These are phyloP conservation scores for Mucor plumbeus DNA, from an alignment of 371 early-diverging fungal genomes.

Conservation along the genomic window DNA sequence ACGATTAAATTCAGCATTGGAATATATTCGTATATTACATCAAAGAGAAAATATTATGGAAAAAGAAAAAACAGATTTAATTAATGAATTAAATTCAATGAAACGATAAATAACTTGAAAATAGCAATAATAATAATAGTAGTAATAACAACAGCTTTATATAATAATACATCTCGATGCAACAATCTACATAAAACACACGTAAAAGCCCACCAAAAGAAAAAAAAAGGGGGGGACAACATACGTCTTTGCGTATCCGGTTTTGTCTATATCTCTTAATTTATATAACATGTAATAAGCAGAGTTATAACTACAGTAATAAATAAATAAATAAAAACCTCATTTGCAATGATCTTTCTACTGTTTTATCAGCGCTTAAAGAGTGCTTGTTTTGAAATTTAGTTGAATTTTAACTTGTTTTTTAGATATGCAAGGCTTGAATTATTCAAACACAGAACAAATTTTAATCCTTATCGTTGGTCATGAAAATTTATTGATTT, in stretches of 20 bases:
- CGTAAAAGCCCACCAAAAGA: not conserved
- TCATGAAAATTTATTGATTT: too few relatives aligned
- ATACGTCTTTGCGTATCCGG: too few relatives aligned
- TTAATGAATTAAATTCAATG: constrained; percentile 23
- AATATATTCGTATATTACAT: constrained; percentile 25
- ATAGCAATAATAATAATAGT: not conserved
- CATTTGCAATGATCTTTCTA: not conserved
- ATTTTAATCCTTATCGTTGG: too few relatives aligned
- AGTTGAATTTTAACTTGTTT: too few relatives aligned
- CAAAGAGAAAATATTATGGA: constrained; percentile 28
- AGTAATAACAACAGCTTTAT: not conserved
- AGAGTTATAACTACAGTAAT: too few relatives aligned
- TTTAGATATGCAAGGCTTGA: too few relatives aligned
- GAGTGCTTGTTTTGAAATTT: not conserved
- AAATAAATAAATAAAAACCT: not conserved
- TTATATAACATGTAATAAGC: too few relatives aligned
- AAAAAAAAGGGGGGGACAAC: too few relatives aligned
- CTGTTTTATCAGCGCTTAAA: not conserved
- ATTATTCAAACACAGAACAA: too few relatives aligned
- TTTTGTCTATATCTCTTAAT: too few relatives aligned
- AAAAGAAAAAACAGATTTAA: constrained; percentile 25
- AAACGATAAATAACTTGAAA: constrained; percentile 12
- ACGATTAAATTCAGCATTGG: constrained; percentile 18
- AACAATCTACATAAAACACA: not conserved
- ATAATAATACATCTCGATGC: not conserved